Conservation (phyloP, 345 rosid species). For the Leavenworthia alabamica region DNA sequence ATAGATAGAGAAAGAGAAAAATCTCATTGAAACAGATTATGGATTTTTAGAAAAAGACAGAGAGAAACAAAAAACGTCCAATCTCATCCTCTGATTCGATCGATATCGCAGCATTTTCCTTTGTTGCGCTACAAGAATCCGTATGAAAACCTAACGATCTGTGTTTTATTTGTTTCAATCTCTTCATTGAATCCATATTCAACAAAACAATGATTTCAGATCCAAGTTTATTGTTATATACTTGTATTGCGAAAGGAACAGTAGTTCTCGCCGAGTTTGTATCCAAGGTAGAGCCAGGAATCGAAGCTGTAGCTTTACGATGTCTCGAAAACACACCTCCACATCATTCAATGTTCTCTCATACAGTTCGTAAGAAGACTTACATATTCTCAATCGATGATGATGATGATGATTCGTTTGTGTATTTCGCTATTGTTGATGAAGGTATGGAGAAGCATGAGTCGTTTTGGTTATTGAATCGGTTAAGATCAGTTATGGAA, state of each 20-base stretch:
- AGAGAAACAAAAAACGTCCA: background rate
- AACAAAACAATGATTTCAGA: conserved; percentile 47
- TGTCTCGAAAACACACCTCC: conserved; percentile 69
- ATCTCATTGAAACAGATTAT: conserved; percentile 1
- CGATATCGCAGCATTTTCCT: conserved; percentile 14
- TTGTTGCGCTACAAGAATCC: conserved; percentile 3
- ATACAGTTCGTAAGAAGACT: conserved; percentile 46
- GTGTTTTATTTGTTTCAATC: background rate
- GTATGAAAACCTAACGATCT: conserved; percentile 20
- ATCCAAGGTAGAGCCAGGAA: conserved; percentile 46
- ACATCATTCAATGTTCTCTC: conserved; percentile 65
- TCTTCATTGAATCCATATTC: background rate
- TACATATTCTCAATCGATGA: conserved; percentile 56
- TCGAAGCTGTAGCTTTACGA: conserved; percentile 43
- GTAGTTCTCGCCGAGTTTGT: conserved; percentile 55
- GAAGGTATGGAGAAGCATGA: conserved; percentile 42
- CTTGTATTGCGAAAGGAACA: conserved; percentile 64
- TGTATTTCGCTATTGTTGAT: conserved; percentile 52
- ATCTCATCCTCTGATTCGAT: background rate
- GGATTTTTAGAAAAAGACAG: background rate
- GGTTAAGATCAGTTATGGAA: conserved; percentile 42
- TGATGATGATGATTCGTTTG: conserved; percentile 45
- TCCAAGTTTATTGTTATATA: conserved; percentile 47
- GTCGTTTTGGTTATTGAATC: conserved; percentile 46
- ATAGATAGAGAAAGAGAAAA: conserved; percentile 9